Base-by-base conservation (phyloP, 176 grass and related monocot genomes). In the Elaeis guineensis region DNA sequence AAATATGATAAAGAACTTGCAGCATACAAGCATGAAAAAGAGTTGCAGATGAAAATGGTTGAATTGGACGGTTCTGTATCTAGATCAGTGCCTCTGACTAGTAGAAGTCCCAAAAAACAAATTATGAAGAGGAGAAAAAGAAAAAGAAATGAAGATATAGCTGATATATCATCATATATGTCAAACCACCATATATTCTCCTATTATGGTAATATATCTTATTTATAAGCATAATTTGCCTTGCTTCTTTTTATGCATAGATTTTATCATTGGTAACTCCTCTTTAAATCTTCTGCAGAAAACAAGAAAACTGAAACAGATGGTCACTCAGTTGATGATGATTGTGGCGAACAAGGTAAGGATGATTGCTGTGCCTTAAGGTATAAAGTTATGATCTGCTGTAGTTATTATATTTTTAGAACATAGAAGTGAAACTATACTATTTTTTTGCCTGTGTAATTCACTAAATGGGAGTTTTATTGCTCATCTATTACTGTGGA, bases 61-160 rank as follows among this genome's bases (percentile, higher is more conserved):
- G 92, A 91, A 62, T 75, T 91, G 66, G 92, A 89, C 67, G 81
- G 77, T 67, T 97, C 92, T 59, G 77, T 84, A 16, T 96, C 91
- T 0, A 80, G 91, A 73, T 78, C 84, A 66, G 80, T 90, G 53
- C 91, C 86, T 59, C 80, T 90, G 48, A 71, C 78, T 24, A 88
- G 71, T 65, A 76, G 69, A 52, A 83, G 65, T 65, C 64, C 48
- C 55, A 80, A 72, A 69, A 97, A 75, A 78, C 85, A 75, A 61
- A 69, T 81, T 51, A 91, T 97, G 92, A 85, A 91, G 57, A 74
- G 92, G 70, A 82, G 55, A 60, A 97, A 75, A 49, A 87, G 92
- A 77, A 97, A 80, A 64, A 83, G 55, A 80, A 80, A 67, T 1
- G 87, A 91, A 62, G 84, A 89, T 2, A 80, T 63, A 63, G 65